Evolutionary conservation across 2,329 filamentous ascomycete species (phyloP), one percentile per base, ranked within the genome.

Genomic region (Cercospora sp.): DNA sequence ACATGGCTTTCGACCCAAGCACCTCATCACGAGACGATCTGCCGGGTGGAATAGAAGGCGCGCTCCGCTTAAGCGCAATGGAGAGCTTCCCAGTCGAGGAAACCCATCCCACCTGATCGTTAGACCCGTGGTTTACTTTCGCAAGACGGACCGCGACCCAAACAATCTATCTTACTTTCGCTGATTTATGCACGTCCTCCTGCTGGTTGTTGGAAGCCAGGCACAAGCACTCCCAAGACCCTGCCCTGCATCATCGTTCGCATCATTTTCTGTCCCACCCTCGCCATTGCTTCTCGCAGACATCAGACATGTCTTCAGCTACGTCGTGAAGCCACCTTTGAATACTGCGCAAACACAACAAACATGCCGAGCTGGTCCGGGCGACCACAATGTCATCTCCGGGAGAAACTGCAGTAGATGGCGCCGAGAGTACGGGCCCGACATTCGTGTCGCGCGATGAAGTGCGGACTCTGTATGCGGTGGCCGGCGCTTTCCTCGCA

Each of bases 401-500:
- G n/a, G 61, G 26, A 28, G 48, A 36, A 23, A 30, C 28, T 63
- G 61, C 28, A 63, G 30, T 13, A 20, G 30, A 55, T 3, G 28
- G 53, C 28, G 28, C 53, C 13, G 18, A 59, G 28, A 59, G 9
- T n/a, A 39, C 13, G 12, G 45, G 30, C 10, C 30, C n/a, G 7
- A 5, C 26, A 5, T 33, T 63, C 28, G 61, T 63, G 26, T 51
- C 61, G 10, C 45, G 31, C 42, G 12, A 33, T 5, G 20, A 63
- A 8, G 45, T 39, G 13, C 42, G 13, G n/a, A 26, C 61, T 4
- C 30, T 63, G 23, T 63, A 63, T 55, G 61, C 23, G 18, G 48
- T 39, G 30, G 61, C 31, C 23, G 61, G 61, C 30, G 45, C 61
- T 10, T 63, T 63, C 28, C 48, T 63, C 30, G 48, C 61, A 18